Conservation (phyloP, 306 rosid species). For the Abrus pulchellus region DNA sequence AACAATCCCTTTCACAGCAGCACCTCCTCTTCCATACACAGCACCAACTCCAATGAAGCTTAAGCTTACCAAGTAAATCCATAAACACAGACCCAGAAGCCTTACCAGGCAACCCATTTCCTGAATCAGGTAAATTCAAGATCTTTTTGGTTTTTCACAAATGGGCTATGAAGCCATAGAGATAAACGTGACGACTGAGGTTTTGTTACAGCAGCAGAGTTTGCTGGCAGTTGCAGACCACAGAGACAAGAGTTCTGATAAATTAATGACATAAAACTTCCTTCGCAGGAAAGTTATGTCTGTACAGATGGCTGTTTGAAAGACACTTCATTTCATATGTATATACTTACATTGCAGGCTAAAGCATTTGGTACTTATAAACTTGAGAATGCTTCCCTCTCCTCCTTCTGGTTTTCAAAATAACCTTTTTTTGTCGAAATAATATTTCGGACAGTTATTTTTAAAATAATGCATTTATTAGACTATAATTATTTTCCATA, state of each 20-base stretch:
- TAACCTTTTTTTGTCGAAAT: not conserved
- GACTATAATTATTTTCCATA: not conserved
- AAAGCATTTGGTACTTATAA: slow-evolving; percentile 34
- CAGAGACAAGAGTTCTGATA: slow-evolving; percentile 3
- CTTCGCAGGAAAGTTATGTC: slow-evolving; percentile 40
- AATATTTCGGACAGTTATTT: not conserved
- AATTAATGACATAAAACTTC: slow-evolving; percentile 30
- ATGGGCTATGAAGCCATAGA: slow-evolving; percentile 38
- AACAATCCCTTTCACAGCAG: slow-evolving; percentile 60
- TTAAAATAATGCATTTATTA: not conserved
- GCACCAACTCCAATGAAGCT: slow-evolving; percentile 52
- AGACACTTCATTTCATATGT: slow-evolving; percentile 51
- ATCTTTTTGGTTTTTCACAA: slow-evolving; percentile 46
- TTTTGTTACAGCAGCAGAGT: slow-evolving; percentile 6
- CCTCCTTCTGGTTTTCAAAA: not conserved
- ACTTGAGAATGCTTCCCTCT: not conserved
- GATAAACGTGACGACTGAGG: not conserved
- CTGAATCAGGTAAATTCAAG: slow-evolving; percentile 47
- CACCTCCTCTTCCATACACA: slow-evolving; percentile 40
- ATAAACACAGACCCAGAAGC: slow-evolving; percentile 63
- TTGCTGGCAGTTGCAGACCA: slow-evolving; percentile 16
- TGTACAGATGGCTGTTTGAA: slow-evolving; percentile 34
- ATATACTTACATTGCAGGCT: not conserved
- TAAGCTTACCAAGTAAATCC: slow-evolving; percentile 54
- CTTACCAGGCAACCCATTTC: slow-evolving; percentile 68